Evolutionary conservation across 2,329 filamentous ascomycete genomes (phyloP).

Genomic region (Alternaria hordeiaustralica): DNA sequence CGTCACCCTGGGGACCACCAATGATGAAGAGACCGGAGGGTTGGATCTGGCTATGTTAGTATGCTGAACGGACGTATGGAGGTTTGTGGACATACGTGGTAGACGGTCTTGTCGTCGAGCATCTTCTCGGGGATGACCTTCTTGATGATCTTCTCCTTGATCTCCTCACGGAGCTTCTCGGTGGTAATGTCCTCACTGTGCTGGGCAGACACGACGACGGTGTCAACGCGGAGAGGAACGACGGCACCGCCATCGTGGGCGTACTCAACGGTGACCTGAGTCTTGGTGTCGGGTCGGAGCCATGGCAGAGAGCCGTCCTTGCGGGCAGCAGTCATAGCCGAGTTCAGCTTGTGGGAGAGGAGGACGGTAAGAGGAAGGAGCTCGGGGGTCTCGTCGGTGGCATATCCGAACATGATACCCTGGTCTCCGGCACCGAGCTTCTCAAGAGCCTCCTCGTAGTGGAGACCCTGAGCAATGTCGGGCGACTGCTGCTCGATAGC

Average conservation of each 20-base stretch:
- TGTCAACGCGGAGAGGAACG: constrained; percentile 90
- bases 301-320: constrained; percentile 87
- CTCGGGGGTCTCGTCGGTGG: constrained; percentile 98
- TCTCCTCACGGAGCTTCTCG: constrained; percentile 90
- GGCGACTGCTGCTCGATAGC: constrained; percentile 99
- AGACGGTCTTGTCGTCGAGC: constrained; percentile 90
- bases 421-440: constrained; percentile 98
- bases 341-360: constrained; percentile 96
- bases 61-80: neutral
- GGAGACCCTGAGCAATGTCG: constrained; percentile 98
- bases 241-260: constrained; percentile 95
- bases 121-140: constrained; percentile 90
- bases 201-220: constrained; percentile 95
- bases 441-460: constrained; percentile 97
- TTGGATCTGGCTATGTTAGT: constrained; percentile 69
- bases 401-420: constrained; percentile 99
- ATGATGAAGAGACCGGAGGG: constrained; percentile 99
- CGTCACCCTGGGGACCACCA: constrained; percentile 97
- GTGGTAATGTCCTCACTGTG: constrained; percentile 88
- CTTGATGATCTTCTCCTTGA: constrained; percentile 97
- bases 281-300: constrained; percentile 99
- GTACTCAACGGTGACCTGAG: constrained; percentile 99
- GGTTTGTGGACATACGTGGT: constrained; percentile 72
- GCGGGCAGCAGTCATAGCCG: constrained; percentile 89
- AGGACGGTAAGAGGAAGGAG: constrained; percentile 92